These are phyloP conservation scores for Hypericum perforatum DNA, from an alignment of 345 rosid genomes.

Conservation along the genomic window DNA sequence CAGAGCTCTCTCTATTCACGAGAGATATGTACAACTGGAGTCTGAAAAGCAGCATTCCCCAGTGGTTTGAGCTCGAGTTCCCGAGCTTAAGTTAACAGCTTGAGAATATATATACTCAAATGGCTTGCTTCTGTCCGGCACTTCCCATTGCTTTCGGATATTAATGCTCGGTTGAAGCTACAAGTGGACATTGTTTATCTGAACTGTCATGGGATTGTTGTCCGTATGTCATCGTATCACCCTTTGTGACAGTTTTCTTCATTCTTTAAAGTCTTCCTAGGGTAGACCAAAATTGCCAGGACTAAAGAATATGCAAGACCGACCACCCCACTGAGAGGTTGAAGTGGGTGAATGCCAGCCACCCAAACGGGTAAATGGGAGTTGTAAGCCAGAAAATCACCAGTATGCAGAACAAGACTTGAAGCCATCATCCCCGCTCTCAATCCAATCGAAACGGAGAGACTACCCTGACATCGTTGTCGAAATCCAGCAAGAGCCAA, in stretches of 20 bases:
- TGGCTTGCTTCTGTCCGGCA: no score
- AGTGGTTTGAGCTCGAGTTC: no score
- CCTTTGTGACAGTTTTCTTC: conserved; percentile 5
- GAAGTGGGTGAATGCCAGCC: conserved; percentile 50
- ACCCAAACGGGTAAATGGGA: conserved; percentile 47
- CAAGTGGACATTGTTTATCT: no score
- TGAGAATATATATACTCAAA: no score
- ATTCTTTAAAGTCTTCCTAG: conserved; percentile 29
- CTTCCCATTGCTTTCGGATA: no score
- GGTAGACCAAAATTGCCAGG: conserved; percentile 51
- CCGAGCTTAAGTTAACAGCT: no score
- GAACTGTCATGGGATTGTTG: no score
- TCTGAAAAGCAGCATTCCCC: no score
- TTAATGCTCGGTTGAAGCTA: no score
- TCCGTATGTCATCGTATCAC: no score
- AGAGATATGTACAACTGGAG: no score
- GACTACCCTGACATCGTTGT: conserved; percentile 48
- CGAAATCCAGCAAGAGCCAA: conserved; percentile 59
- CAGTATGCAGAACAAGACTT: conserved; percentile 50
- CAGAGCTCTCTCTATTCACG: no score
- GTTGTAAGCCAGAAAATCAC: conserved; percentile 47
- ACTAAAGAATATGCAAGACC: conserved; percentile 48
- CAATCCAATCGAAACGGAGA: conserved; percentile 58
- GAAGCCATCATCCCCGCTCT: conserved; percentile 58
- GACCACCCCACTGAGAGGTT: conserved; percentile 73